Evolutionary conservation across 2,329 filamentous ascomycete species (phyloP).

Genomic region (Aspergillus ustus): DNA sequence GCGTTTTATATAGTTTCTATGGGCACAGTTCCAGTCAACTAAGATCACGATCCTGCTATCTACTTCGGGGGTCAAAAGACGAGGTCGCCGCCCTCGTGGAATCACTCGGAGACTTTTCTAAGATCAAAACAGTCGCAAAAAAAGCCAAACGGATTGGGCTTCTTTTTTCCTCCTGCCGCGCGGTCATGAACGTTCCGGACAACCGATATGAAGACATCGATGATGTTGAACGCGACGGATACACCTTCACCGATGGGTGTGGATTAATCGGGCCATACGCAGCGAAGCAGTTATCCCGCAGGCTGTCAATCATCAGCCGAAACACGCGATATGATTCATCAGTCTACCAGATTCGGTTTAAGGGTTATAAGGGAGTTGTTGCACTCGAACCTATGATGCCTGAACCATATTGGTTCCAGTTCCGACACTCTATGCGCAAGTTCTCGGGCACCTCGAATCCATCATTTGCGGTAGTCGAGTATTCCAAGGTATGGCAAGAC

Average conservation of each 20-base stretch:
- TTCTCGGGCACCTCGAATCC: not conserved
- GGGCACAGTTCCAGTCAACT: slow-evolving; percentile 10
- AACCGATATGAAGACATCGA: slow-evolving; percentile 1
- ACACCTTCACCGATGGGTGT: slow-evolving; percentile 4
- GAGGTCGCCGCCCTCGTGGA: not conserved
- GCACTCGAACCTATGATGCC: not conserved
- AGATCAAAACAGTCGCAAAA: slow-evolving; percentile 6
- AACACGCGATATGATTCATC: slow-evolving; percentile 1
- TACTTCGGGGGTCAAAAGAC: slow-evolving; percentile 1
- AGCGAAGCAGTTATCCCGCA: not conserved
- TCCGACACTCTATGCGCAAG: slow-evolving; percentile 5
- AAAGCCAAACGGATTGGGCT: slow-evolving; percentile 10
- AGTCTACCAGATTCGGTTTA: slow-evolving; percentile 1
- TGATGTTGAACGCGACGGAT: not conserved
- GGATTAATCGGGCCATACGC: not conserved
- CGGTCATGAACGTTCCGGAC: not conserved
- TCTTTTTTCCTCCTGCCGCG: slow-evolving; percentile 5
- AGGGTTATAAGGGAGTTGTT: slow-evolving; percentile 1
- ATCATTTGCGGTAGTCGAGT: not conserved
- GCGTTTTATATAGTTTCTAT: slow-evolving; percentile 7
- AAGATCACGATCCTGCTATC: slow-evolving; percentile 5
- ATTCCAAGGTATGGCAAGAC: slow-evolving; percentile 1
- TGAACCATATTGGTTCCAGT: not conserved
- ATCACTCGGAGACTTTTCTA: slow-evolving; percentile 5
- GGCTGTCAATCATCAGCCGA: not conserved